These are phyloP conservation scores for Trametes cinnabarina DNA, from an alignment of 768 basidiomycete genomes.

Conservation along the genomic window DNA sequence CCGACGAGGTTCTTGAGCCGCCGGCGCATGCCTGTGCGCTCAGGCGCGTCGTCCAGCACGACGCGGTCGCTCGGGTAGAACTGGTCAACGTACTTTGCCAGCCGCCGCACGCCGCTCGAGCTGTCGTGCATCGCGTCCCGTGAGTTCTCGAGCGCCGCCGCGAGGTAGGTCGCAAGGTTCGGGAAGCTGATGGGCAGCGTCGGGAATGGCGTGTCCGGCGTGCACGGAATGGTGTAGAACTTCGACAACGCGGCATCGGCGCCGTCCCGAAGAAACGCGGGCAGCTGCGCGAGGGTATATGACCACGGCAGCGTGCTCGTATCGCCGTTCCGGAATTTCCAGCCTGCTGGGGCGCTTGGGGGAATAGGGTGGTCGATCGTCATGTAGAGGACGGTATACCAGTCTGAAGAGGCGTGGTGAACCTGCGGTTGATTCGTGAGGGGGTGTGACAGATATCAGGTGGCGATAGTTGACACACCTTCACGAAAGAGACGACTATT, in stretches of 20 bases:
- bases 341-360: slow-evolving; percentile 38
- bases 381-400: slow-evolving; percentile 77
- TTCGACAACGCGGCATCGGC: slow-evolving; percentile 63
- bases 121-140: slow-evolving; percentile 58
- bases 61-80: slow-evolving; percentile 57
- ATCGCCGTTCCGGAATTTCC: slow-evolving; percentile 55
- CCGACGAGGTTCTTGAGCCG: slow-evolving; percentile 63
- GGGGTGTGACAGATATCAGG: background rate
- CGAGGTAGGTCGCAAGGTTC: slow-evolving; percentile 71
- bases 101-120: slow-evolving; percentile 57
- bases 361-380: slow-evolving; percentile 70
- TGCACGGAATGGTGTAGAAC: slow-evolving; percentile 68
- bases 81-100: slow-evolving; percentile 66
- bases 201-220: slow-evolving; percentile 58
- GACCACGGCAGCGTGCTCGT: slow-evolving; percentile 71
- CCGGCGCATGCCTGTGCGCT: slow-evolving; percentile 45
- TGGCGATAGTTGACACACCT: slow-evolving; percentile 42
- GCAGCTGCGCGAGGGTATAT: slow-evolving; percentile 58
- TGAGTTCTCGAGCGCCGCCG: slow-evolving; percentile 68
- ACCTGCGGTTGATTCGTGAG: slow-evolving; percentile 41
- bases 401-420: slow-evolving; percentile 55
- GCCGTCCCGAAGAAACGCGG: slow-evolving; percentile 61
- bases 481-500: slow-evolving; percentile 76
- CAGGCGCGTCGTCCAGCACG: slow-evolving; percentile 35
- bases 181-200: slow-evolving; percentile 74